Conservation (phyloP, 768 basidiomycete species). For the Mycena galericulata region DNA sequence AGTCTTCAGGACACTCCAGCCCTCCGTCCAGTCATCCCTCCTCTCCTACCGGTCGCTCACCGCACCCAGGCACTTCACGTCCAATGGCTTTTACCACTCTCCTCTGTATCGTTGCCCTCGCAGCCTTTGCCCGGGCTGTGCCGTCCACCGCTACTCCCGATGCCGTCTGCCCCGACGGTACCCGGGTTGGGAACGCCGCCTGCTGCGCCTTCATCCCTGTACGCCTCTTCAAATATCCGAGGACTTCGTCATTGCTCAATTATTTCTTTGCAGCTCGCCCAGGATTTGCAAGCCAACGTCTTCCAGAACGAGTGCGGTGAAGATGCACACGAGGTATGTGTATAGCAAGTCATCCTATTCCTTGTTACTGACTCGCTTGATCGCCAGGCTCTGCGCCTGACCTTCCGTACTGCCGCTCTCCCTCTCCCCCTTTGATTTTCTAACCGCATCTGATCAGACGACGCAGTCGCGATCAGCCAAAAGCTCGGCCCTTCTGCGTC, state of each 20-base stretch:
- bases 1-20: background rate
- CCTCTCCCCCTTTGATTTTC: background rate
- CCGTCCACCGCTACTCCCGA: background rate
- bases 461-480: slow-evolving; percentile 9
- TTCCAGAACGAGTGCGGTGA: slow-evolving; percentile 21
- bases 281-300: slow-evolving; percentile 9
- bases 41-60: too few relatives aligned
- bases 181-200: slow-evolving; percentile 5
- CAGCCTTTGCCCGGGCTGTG: background rate
- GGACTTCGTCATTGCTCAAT: background rate
- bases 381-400: slow-evolving; percentile 1
- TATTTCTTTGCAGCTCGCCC: background rate
- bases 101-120: background rate
- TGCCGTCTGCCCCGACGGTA: slow-evolving; percentile 6
- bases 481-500: slow-evolving; percentile 1
- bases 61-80: background rate
- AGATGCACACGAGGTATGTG: slow-evolving; percentile 13
- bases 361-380: too few relatives aligned
- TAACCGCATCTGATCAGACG: background rate
- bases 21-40: too few relatives aligned
- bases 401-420: background rate
- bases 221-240: background rate
- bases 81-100: slow-evolving; percentile 1
- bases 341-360: too few relatives aligned
- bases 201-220: slow-evolving; percentile 18